Percentiles rank a stretch among this genome's conserved stretches.
These are phyloP conservation scores for Hirschioporus abietinus DNA, from an alignment of 768 basidiomycete genomes.

Conservation along the genomic window DNA sequence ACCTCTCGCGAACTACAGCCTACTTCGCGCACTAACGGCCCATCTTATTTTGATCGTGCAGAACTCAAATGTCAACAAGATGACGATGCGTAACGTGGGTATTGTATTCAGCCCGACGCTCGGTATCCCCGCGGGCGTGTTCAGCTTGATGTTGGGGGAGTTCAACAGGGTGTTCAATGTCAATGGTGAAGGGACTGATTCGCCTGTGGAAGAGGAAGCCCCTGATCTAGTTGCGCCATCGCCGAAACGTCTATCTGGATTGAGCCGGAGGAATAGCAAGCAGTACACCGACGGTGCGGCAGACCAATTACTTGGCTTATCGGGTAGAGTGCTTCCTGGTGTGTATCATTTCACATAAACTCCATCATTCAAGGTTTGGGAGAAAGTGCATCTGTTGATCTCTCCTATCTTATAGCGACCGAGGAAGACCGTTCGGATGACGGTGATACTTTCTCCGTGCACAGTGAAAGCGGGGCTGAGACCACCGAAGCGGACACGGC, in stretches of 20 bases:
- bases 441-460: slow-evolving; percentile 54
- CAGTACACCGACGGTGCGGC: slow-evolving; percentile 82
- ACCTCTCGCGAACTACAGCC: slow-evolving; percentile 88
- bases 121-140: slow-evolving; percentile 96
- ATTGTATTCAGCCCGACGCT: slow-evolving; percentile 98
- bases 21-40: slow-evolving; percentile 89
- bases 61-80: slow-evolving; percentile 88
- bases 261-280: slow-evolving; percentile 70
- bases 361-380: slow-evolving; percentile 17
- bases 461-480: slow-evolving; percentile 74
- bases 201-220: slow-evolving; percentile 27
- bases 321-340: slow-evolving; percentile 66
- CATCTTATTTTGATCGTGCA: slow-evolving; percentile 94
- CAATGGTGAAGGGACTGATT: slow-evolving; percentile 29
- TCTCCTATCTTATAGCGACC: slow-evolving; percentile 26
- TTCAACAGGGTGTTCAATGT: slow-evolving; percentile 94
- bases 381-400: slow-evolving; percentile 14
- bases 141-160: slow-evolving; percentile 90
- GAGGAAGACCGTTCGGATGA: slow-evolving; percentile 68
- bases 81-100: slow-evolving; percentile 98
- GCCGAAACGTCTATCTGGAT: slow-evolving; percentile 25
- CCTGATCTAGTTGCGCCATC: slow-evolving; percentile 15
- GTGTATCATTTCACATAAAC: slow-evolving; percentile 23
- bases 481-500: slow-evolving; percentile 51
- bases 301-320: slow-evolving; percentile 74